Evolutionary conservation across 176 grass and related monocot species (phyloP), one percentile per base, ranked within the genome.

Genomic region (Zizania latifolia): DNA sequence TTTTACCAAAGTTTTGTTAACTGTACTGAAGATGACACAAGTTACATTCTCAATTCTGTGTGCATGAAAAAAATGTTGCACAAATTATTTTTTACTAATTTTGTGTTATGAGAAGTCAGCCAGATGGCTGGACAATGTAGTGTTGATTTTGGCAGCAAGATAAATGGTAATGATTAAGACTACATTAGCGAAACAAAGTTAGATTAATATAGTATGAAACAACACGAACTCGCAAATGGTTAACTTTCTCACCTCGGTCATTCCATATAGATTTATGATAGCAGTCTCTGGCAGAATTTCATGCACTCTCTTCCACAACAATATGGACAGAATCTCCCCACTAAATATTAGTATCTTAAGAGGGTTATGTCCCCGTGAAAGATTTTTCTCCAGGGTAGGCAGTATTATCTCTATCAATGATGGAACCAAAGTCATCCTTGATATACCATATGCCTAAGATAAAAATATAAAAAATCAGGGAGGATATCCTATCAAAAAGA

Each of bases 261-360:
- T 91, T 85, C 94, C 90, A 61, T 93, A 97, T 35, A 93, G 60
- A 83, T 93, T 93, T 22, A 97, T 76, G 34, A 97, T 89, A 53
- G 81, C 83, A 85, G 86, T 87, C 27, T 87, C 72, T 60, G 90
- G 81, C 4, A 97, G 38, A 82, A 87, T 80, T 76, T 86, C 11
- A 28, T 74, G 39, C 2, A 97, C 85, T 44, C 77, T 88, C 65
- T 67, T 84, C 86, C 90, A 93, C 19, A 97, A 80, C 34, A 66
- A 82, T 36, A 97, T 22, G 3, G 86, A 85, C 24, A 97, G 79
- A 48, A 85, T 40, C 68, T 97, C 94, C 58, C 90, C 90, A 1
- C 93, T 97, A 80, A 97, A 92, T 65, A 97, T 82, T 82, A 97
- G 55, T 12, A 93, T 75, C 78, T 76, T 91, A 45, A 97, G 72